Evolutionary conservation across 306 rosid species (phyloP).

Genomic region (Hippophae rhamnoides): DNA sequence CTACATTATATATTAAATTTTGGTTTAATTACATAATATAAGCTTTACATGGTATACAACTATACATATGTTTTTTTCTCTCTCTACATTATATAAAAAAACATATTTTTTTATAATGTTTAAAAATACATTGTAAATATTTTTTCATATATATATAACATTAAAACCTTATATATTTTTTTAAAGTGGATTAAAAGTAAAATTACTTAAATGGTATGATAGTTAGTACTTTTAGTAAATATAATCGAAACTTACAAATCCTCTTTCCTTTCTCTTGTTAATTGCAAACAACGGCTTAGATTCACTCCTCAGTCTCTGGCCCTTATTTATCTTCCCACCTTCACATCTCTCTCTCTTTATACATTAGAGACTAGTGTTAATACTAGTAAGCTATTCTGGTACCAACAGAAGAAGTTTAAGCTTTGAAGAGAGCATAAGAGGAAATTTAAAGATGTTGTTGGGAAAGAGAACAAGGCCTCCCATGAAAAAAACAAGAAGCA

Average conservation of each 20-base stretch:
- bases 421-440: slow-evolving; percentile 1
- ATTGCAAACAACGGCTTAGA: slow-evolving; percentile 39
- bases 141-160: no score
- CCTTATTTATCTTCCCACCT: slow-evolving; percentile 37
- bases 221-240: no score
- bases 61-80: no score
- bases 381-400: neutral
- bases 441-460: slow-evolving; percentile 37
- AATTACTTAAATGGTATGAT: no score
- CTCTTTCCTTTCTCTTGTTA: slow-evolving; percentile 1
- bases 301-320: slow-evolving; percentile 45
- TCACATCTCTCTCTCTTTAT: slow-evolving; percentile 20
- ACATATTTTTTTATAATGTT: no score
- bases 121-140: no score
- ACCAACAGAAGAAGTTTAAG: neutral
- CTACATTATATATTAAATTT: no score
- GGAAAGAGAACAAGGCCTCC: slow-evolving; percentile 81
- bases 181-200: no score
- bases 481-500: slow-evolving; percentile 73
- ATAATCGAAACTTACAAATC: neutral
- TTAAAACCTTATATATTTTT: no score
- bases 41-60: no score
- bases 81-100: no score
- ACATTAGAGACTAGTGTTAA: neutral
- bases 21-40: no score